Evolutionary conservation across 163 green algal genomes (phyloP).

Genomic region (Scenedesmus sp.): DNA sequence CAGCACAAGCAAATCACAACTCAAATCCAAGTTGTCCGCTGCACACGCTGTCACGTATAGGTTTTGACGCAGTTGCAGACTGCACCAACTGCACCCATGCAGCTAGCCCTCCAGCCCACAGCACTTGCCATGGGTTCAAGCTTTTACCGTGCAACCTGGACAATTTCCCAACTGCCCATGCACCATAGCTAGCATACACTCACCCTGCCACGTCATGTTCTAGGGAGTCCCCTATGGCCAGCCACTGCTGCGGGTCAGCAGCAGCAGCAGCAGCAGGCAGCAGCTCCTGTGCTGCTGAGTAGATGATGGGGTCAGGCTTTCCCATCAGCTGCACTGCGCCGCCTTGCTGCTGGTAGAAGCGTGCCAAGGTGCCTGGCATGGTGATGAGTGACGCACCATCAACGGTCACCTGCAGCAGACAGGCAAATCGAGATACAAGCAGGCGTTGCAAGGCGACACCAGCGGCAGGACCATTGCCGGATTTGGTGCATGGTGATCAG

Average conservation of each 20-base stretch:
- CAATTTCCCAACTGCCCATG: neutral
- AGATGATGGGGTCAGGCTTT: constrained; percentile 86
- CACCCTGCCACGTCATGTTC: constrained; percentile 88
- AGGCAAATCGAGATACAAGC: neutral
- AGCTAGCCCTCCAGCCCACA: neutral
- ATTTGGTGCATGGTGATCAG: constrained; percentile 75
- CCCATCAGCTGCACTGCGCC: constrained; percentile 81
- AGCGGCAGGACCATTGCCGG: too few relatives aligned
- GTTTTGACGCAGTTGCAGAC: too few relatives aligned
- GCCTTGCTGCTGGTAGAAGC: constrained; percentile 66
- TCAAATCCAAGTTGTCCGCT: too few relatives aligned
- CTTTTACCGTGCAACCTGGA: neutral
- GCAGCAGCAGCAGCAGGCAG: neutral
- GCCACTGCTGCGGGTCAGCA: constrained; percentile 52
- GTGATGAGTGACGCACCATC: constrained; percentile 59
- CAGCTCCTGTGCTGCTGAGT: constrained; percentile 56
- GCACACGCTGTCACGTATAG: too few relatives aligned
- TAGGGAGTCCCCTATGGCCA: constrained; percentile 81
- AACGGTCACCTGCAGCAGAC: constrained; percentile 42
- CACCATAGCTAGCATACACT: neutral
- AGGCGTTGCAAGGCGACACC: neutral
- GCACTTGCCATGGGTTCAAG: constrained; percentile 11
- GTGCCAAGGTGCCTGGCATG: constrained; percentile 86
- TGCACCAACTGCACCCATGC: constrained; percentile 10
- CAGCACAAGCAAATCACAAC: neutral